Conservation (phyloP, 2,329 filamentous ascomycete genomes). For the Emmonsiellopsis sp. region DNA sequence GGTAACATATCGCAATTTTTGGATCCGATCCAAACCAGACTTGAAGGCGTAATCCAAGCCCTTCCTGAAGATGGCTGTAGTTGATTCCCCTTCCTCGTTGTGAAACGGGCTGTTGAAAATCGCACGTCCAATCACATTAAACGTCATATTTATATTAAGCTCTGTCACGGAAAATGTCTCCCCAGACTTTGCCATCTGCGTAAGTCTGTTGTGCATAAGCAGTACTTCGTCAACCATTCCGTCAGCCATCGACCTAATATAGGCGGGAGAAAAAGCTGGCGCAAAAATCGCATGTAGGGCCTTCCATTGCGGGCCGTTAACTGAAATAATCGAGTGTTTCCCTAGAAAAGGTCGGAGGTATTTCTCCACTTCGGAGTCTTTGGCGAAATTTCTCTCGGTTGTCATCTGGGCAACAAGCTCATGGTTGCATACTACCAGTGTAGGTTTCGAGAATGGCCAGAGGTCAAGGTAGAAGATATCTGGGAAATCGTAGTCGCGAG, state of each 20-base stretch:
- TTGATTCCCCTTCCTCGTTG: conserved; percentile 15
- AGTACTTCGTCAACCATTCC: conserved; percentile 25
- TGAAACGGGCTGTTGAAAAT: conserved; percentile 25
- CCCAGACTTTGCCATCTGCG: conserved; percentile 20
- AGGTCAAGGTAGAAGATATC: conserved; percentile 25
- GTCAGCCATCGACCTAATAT: conserved; percentile 21
- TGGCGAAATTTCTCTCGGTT: conserved; percentile 27
- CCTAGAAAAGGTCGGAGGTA: conserved; percentile 20
- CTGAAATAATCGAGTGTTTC: conserved; percentile 24
- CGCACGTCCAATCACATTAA: conserved; percentile 16
- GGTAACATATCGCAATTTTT: conserved; percentile 2
- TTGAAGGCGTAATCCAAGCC: conserved; percentile 9
- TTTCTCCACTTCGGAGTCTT: conserved; percentile 20
- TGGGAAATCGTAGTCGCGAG: conserved; percentile 2
- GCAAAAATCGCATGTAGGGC: conserved; percentile 34
- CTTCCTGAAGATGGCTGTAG: conserved; percentile 7
- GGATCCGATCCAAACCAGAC: conserved; percentile 18
- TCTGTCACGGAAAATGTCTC: background rate
- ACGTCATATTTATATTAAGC: conserved; percentile 11
- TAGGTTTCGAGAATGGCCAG: conserved; percentile 28
- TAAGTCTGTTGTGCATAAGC: conserved; percentile 24
- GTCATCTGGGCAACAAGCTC: conserved; percentile 30
- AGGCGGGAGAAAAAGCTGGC: conserved; percentile 24
- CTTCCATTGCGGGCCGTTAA: conserved; percentile 34
- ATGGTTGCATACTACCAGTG: conserved; percentile 29